Base-by-base conservation (phyloP, 1,139 yeast species). In the Yamadazyma conglobata region DNA sequence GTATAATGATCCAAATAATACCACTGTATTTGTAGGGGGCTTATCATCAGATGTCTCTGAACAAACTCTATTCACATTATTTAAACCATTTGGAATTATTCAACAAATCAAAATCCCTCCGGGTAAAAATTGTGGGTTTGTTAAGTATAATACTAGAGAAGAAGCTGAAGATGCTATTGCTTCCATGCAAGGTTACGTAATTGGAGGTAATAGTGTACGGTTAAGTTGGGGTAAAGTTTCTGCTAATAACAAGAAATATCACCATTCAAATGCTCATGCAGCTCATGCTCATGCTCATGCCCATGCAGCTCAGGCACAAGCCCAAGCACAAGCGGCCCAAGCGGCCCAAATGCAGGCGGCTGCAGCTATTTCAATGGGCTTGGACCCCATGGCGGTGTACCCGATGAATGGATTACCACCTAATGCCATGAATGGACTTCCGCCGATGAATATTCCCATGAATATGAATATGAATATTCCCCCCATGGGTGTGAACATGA, bases 1-100 rank as follows among this genome's bases (percentile, higher is more conserved):
- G 19, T 81, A 64, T 50, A 68, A 81, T 24, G 95, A 87, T 49
- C 88, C 89, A 12, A 79, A 73, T 50, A 88, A 87, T 54, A 86
- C 96, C 9, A 88, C 96, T 0, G 95, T 88, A n/a, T 88, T 88
- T 54, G 91, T 88, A 14, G 96, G 96, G 15, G 96, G 96, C 0
- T 61, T 88, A 28, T 79, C 91, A 6, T 67, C 80, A 13, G 78
- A 79, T 31, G 88, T 86, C 16, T 68, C 77, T 10, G 96, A 87
- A 50, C 82, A 79, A 30, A 85, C 88, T 22, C 61, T 89, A 30
- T 73, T 79, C 42, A 66, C 84, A 4, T 68, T 82, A 31, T 88
- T 88, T 60, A 79, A 79, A 47, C 86, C 93, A 10, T 89, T 85
- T 63, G 97, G 97, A 17, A 73, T 73, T 32, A 84, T 89, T 41